Percentiles rank a stretch among this genome's conserved stretches.
These are phyloP conservation scores for Mollisiaceae sp. DNA, from an alignment of 2,329 filamentous ascomycete genomes.

Conservation along the genomic window DNA sequence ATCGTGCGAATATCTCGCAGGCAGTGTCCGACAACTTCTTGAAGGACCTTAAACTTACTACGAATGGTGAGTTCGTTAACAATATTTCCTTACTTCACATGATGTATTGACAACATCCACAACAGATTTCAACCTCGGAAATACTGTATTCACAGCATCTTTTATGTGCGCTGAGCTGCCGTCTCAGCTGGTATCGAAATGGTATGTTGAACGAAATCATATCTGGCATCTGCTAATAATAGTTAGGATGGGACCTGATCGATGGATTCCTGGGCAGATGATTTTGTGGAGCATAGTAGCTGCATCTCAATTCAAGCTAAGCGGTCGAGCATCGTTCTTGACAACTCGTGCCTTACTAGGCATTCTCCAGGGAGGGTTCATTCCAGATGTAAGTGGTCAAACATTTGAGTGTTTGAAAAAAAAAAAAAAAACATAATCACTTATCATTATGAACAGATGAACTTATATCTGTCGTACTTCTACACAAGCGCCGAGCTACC, in stretches of 20 bases:
- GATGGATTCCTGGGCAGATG: slow-evolving; percentile 6
- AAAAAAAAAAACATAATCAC: too few species aligned
- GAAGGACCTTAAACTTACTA: slow-evolving; percentile 49
- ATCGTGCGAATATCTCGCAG: slow-evolving; percentile 62
- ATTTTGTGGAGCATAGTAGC: slow-evolving; percentile 5
- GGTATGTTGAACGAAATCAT: background rate
- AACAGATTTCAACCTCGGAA: slow-evolving; percentile 44
- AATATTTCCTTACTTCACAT: background rate
- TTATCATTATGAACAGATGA: background rate
- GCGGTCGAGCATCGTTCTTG: slow-evolving; percentile 49
- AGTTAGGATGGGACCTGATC: slow-evolving; percentile 50
- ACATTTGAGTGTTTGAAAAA: background rate
- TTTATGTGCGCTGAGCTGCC: slow-evolving; percentile 65
- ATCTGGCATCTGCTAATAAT: slow-evolving; percentile 44
- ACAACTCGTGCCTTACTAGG: slow-evolving; percentile 46
- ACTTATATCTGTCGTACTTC: slow-evolving; percentile 73
- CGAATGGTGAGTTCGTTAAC: slow-evolving; percentile 44
- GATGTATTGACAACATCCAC: background rate
- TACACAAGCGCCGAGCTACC: slow-evolving; percentile 62
- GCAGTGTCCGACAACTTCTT: slow-evolving; percentile 67
- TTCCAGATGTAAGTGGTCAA: background rate
- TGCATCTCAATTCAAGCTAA: slow-evolving; percentile 40
- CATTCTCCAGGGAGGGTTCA: slow-evolving; percentile 19
- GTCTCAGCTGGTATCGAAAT: slow-evolving; percentile 53
- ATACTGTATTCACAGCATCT: slow-evolving; percentile 58